Evolutionary conservation across 768 basidiomycete species (phyloP).

Genomic region (Lepiota subincarnata): DNA sequence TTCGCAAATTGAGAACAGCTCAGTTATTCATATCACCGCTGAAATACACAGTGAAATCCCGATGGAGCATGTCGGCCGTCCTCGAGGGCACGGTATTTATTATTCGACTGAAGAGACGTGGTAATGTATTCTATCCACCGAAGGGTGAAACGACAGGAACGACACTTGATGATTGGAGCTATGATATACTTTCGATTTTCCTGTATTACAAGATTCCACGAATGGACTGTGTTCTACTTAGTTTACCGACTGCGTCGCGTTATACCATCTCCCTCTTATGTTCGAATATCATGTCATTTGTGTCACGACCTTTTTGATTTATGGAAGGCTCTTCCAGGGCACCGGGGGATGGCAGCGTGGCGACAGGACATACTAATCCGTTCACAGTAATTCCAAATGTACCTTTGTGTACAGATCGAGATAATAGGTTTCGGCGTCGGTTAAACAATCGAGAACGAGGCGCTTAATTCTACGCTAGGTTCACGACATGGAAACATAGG

Average conservation of each 20-base stretch:
- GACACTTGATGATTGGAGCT: too few species aligned
- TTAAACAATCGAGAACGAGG: conserved; percentile 38
- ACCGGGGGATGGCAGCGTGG: conserved; percentile 23
- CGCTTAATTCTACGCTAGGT: conserved; percentile 33
- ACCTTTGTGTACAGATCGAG: conserved; percentile 29
- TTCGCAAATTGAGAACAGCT: not conserved
- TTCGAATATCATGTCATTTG: not conserved
- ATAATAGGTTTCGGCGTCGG: conserved; percentile 37
- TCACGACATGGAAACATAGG: too few species aligned
- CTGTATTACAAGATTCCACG: too few species aligned
- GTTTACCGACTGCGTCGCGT: not conserved
- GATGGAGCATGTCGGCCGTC: not conserved
- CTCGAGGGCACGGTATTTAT: not conserved
- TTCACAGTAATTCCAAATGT: conserved; percentile 32
- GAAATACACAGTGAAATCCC: not conserved
- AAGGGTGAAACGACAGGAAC: too few species aligned
- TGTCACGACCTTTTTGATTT: not conserved
- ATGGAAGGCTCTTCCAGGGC: not conserved
- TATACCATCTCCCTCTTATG: not conserved
- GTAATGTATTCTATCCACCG: too few species aligned
- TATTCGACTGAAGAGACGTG: not conserved
- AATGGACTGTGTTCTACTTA: too few species aligned
- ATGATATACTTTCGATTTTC: too few species aligned
- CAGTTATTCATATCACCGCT: not conserved
- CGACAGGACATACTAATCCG: conserved; percentile 35